A percentile compares a stretch with the other conserved stretches of the same genome.
phyloP scores from a whole-genome alignment of 306 rosid species.

The Rubus parviflorus region DNA sequence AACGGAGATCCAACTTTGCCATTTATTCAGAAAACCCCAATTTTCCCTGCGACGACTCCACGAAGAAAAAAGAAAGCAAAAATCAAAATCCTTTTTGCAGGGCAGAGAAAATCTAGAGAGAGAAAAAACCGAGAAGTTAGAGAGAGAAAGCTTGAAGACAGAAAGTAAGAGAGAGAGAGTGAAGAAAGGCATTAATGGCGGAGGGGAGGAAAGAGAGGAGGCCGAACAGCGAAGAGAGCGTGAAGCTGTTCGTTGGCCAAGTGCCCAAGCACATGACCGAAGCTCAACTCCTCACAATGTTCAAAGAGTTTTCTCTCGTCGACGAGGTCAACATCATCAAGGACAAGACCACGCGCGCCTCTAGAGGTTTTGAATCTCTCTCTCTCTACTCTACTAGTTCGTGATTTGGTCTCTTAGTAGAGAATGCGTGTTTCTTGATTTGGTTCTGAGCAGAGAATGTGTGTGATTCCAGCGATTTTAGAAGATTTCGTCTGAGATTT shows the following conservation, averaged over 20 bases:
- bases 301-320: constrained; percentile 80
- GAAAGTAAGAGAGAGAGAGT: not conserved
- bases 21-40: constrained; percentile 34
- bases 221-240: constrained; percentile 74
- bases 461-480: not conserved
- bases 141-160: constrained; percentile 11
- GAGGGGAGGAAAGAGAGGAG: constrained; percentile 76
- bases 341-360: constrained; percentile 87
- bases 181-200: constrained; percentile 73
- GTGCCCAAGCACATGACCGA: constrained; percentile 97
- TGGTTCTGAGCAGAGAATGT: not conserved
- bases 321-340: constrained; percentile 99
- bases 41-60: constrained; percentile 47
- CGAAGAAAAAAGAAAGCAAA: not conserved
- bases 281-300: constrained; percentile 80
- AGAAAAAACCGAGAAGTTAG: not conserved
- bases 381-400: not conserved
- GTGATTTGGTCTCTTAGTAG: not conserved
- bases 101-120: constrained; percentile 18
- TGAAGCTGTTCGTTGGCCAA: constrained; percentile 97
- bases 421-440: not conserved
- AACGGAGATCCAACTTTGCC: constrained; percentile 49
- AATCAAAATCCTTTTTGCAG: not conserved
- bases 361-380: constrained; percentile 58
- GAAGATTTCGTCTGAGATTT: constrained; percentile 19